Evolutionary conservation across 2,329 filamentous ascomycete species (phyloP).

Genomic region (Paraconiothyrium brasiliense): DNA sequence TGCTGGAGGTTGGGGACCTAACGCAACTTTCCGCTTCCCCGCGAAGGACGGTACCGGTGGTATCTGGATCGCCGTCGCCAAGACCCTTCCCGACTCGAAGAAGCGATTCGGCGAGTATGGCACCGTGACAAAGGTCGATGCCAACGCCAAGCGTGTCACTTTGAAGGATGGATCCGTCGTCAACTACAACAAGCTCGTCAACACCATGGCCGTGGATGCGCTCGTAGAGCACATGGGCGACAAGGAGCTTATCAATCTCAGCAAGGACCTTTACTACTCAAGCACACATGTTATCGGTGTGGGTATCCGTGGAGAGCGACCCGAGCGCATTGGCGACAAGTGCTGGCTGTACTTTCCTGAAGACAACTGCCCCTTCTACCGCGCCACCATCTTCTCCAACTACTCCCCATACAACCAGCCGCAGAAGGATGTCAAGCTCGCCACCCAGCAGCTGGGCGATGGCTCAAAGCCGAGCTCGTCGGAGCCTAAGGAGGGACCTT

Average conservation of each 20-base stretch:
- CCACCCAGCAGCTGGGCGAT: slow-evolving; percentile 84
- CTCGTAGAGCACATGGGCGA: slow-evolving; percentile 89
- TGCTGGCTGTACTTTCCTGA: slow-evolving; percentile 99
- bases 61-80: slow-evolving; percentile 97
- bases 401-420: slow-evolving; percentile 99
- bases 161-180: slow-evolving; percentile 87
- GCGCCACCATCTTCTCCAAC: slow-evolving; percentile 99
- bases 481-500: slow-evolving; percentile 84
- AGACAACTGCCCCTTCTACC: slow-evolving; percentile 98
- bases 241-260: slow-evolving; percentile 80
- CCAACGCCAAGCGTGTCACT: slow-evolving; percentile 81
- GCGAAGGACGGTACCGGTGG: slow-evolving; percentile 94
- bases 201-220: slow-evolving; percentile 94
- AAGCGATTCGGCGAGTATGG: slow-evolving; percentile 87
- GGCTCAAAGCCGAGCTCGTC: slow-evolving; percentile 80
- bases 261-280: slow-evolving; percentile 95
- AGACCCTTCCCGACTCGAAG: slow-evolving; percentile 92
- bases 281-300: slow-evolving; percentile 97
- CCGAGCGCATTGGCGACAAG: slow-evolving; percentile 97
- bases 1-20: slow-evolving; percentile 97
- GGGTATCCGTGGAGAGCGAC: slow-evolving; percentile 88
- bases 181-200: slow-evolving; percentile 90
- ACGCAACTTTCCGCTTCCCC: slow-evolving; percentile 98
- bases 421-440: slow-evolving; percentile 79
- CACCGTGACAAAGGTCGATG: slow-evolving; percentile 86